Percentiles rank a stretch among this genome's conserved stretches.
These are phyloP conservation scores for Plantago major DNA, from an alignment of 257 asterid species.

Conservation along the genomic window DNA sequence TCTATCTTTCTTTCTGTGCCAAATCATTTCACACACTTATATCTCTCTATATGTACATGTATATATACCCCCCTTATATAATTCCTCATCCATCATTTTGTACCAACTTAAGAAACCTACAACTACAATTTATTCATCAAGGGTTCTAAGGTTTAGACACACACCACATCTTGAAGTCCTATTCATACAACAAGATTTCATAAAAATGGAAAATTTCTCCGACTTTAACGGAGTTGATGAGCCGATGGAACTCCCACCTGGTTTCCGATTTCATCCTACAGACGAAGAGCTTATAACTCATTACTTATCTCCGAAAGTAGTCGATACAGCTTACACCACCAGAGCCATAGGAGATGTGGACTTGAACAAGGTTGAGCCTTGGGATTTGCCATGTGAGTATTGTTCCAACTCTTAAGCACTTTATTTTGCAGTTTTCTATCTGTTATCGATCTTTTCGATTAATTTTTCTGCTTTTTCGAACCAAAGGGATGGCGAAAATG, in stretches of 20 bases:
- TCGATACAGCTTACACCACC: constrained; percentile 36
- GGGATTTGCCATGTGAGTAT: constrained; percentile 83
- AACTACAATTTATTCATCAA: neutral
- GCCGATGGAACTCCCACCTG: constrained; percentile 56
- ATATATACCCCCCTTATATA: constrained; percentile 17
- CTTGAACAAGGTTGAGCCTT: constrained; percentile 72
- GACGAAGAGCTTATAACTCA: constrained; percentile 73
- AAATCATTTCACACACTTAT: constrained; percentile 13
- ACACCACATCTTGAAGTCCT: neutral
- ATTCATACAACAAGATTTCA: neutral
- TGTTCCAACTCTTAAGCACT: too few relatives aligned
- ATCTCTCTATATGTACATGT: neutral
- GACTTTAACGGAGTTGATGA: constrained; percentile 22
- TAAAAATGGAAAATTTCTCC: constrained; percentile 25
- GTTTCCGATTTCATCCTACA: constrained; percentile 72
- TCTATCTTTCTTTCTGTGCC: constrained; percentile 15
- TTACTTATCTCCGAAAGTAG: constrained; percentile 46
- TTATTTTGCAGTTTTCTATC: neutral
- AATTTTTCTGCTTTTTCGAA: neutral
- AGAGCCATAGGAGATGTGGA: constrained; percentile 66
- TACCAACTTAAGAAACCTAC: constrained; percentile 1
- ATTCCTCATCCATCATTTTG: constrained; percentile 13
- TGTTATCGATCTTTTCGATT: neutral
- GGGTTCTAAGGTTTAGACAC: too few relatives aligned
- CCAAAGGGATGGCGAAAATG: constrained; percentile 68